Conservation (phyloP, 2,329 filamentous ascomycete genomes). For the Epichloe gansuensis region DNA sequence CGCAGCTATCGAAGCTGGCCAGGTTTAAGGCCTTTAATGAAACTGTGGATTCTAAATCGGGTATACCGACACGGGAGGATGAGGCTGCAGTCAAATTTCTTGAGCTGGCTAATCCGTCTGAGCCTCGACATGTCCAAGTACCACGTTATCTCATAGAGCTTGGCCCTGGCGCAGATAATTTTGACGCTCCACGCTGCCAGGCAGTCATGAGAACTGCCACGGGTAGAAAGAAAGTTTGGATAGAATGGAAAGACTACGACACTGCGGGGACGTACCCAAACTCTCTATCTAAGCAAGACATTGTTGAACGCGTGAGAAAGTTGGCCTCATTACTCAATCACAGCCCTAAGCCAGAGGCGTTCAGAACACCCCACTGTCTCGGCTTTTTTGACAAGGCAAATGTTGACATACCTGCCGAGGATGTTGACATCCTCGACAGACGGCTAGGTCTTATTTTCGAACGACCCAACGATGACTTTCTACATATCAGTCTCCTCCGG, state of each 20-base stretch:
- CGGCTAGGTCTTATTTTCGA: slow-evolving; percentile 44
- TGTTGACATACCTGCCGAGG: slow-evolving; percentile 20
- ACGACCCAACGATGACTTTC: slow-evolving; percentile 26
- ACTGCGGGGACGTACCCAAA: slow-evolving; percentile 20
- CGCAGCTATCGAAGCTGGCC: slow-evolving; percentile 30
- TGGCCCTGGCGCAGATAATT: slow-evolving; percentile 19
- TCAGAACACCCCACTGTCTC: slow-evolving; percentile 37
- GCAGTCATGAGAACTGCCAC: slow-evolving; percentile 23
- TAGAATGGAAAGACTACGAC: slow-evolving; percentile 40
- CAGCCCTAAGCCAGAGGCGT: slow-evolving; percentile 34
- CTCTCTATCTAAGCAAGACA: slow-evolving; percentile 28
- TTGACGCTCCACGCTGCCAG: slow-evolving; percentile 26
- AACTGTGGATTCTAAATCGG: slow-evolving; percentile 27
- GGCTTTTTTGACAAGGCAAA: slow-evolving; percentile 37
- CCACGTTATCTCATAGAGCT: slow-evolving; percentile 24
- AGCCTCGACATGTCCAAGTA: slow-evolving; percentile 21
- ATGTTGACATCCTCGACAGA: slow-evolving; percentile 28
- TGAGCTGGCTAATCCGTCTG: slow-evolving; percentile 23
- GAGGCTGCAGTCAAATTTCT: slow-evolving; percentile 26
- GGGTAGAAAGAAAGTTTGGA: slow-evolving; percentile 31
- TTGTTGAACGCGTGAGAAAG: slow-evolving; percentile 32
- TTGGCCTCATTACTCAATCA: slow-evolving; percentile 36
- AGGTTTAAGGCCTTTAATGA: slow-evolving; percentile 41
- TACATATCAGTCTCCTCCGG: slow-evolving; percentile 27
- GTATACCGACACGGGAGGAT: slow-evolving; percentile 19